phyloP scores from a whole-genome alignment of 371 early-diverging fungal genomes.

The Thermomucor indicae-seudaticae region DNA sequence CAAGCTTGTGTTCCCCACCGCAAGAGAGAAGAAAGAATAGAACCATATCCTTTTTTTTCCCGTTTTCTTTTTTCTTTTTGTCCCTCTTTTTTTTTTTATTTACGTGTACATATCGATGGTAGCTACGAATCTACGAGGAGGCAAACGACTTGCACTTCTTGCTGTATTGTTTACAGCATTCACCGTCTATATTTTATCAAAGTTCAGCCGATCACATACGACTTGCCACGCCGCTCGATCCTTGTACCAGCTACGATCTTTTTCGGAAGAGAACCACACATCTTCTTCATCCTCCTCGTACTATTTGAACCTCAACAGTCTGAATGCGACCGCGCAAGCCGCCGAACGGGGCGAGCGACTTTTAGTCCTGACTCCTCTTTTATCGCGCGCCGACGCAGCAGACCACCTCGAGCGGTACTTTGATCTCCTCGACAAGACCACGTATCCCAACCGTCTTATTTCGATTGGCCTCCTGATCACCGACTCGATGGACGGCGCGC shows the following conservation, averaged over 20 bases:
- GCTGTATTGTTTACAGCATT: conserved; percentile 3
- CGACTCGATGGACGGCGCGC: neutral
- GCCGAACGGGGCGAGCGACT: conserved; percentile 5
- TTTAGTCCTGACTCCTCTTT: conserved; percentile 36
- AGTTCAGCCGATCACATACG: neutral
- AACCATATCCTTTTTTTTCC: conserved; percentile 6
- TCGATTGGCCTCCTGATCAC: conserved; percentile 43
- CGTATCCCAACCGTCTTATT: conserved; percentile 38
- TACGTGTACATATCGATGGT: neutral
- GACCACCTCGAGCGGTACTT: conserved; percentile 38
- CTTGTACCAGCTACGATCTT: neutral
- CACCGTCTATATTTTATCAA: neutral
- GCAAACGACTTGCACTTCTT: conserved; percentile 6
- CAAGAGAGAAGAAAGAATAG: no score
- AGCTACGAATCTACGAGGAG: conserved; percentile 11
- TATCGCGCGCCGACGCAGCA: conserved; percentile 8
- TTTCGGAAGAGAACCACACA: neutral
- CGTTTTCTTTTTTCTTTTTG: conserved; percentile 7
- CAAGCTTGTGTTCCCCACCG: no score
- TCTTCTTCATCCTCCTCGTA: neutral
- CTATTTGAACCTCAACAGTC: conserved; percentile 14
- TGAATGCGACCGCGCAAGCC: conserved; percentile 15
- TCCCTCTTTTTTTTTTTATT: no score
- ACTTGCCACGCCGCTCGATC: conserved; percentile 6
- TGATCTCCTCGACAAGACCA: conserved; percentile 30